Percentiles rank a stretch among this genome's conserved stretches.
phyloP scores from a whole-genome alignment of 805 yeast species.

The Saccharomycopsis olivae region DNA sequence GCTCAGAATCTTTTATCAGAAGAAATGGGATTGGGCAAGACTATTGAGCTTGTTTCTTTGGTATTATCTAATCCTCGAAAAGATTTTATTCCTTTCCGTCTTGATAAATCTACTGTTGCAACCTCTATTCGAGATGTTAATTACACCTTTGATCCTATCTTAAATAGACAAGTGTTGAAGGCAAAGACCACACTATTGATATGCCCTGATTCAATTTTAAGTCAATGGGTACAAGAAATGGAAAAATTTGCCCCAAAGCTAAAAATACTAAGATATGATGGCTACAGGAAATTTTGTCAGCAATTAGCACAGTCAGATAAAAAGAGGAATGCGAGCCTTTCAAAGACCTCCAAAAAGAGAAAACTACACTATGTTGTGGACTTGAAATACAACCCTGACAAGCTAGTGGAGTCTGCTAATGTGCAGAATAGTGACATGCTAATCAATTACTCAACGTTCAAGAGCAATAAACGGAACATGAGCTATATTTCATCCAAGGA shows the following conservation, averaged over 20 bases:
- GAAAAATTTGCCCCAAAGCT: conserved; percentile 45
- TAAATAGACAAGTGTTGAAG: conserved; percentile 34
- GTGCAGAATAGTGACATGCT: conserved; percentile 1
- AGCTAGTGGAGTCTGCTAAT: background rate
- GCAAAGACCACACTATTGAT: conserved; percentile 71
- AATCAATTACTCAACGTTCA: conserved; percentile 9
- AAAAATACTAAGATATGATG: conserved; percentile 53
- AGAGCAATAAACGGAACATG: background rate
- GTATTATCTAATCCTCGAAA: conserved; percentile 48
- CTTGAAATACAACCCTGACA: conserved; percentile 6
- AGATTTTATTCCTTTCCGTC: conserved; percentile 6
- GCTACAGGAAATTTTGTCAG: conserved; percentile 29
- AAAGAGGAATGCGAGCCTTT: background rate
- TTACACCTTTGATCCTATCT: conserved; percentile 29
- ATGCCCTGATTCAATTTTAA: conserved; percentile 73
- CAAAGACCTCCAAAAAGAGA: background rate
- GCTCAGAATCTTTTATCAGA: conserved; percentile 72
- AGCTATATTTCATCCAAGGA: background rate
- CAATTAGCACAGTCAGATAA: background rate
- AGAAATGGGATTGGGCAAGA: conserved; percentile 97
- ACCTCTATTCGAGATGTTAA: conserved; percentile 23
- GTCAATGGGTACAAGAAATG: conserved; percentile 83
- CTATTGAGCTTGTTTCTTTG: conserved; percentile 71
- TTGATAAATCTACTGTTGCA: conserved; percentile 2
- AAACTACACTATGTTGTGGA: conserved; percentile 5